Base-by-base conservation (phyloP, 2,329 filamentous ascomycete species). In the Fusarium longipes region DNA sequence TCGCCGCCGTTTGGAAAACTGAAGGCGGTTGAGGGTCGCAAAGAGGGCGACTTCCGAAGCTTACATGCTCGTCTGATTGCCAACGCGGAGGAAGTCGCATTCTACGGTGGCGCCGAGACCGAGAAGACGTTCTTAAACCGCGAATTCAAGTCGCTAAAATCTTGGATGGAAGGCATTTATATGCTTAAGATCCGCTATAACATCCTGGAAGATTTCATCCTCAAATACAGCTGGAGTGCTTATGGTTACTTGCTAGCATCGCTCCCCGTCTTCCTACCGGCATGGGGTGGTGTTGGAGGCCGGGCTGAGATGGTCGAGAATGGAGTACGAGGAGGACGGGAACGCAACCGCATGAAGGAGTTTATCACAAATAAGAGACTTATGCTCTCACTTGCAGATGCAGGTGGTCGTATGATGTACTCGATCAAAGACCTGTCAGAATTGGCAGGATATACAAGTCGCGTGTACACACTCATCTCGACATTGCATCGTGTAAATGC, bases 331-430 rank as follows among this genome's bases (percentile, higher is more conserved):
- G 83, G 83, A 27, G 85, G 87, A 27, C 87, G 91, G 27, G 93
- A 97, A 77, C 88, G 92, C 44, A 89, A 90, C 57, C 92, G 96
- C 38, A 99, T 98, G 93, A 96, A 96, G 81, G 93, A 97, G 32
- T 99, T 99, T 80, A 97, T 99, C 79, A 99, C 96, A 14, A 99
- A 99, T 82, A 98, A 99, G 79, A 89, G 96, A 6, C 89, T 99
- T 36, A 98, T 99, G 96, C 86, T 99, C 30, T 98, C 95, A 17
- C 86, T 99, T 35, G 96, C 96, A 11, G 96, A 99, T 79, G 96
- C 96, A 3, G 96, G 96, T 60, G 95, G 95, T 25, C 88, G 96
- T 44, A 97, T 99, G 93, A 99, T 99, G 96, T 99, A 99, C 82
- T 96, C 92, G 65, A 97, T 99, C 83, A 99, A 99, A 80, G 96